A percentile compares a stretch with the other conserved stretches of the same genome.
Conservation (phyloP, 441 rosid species). For the Daphne laureola region DNA sequence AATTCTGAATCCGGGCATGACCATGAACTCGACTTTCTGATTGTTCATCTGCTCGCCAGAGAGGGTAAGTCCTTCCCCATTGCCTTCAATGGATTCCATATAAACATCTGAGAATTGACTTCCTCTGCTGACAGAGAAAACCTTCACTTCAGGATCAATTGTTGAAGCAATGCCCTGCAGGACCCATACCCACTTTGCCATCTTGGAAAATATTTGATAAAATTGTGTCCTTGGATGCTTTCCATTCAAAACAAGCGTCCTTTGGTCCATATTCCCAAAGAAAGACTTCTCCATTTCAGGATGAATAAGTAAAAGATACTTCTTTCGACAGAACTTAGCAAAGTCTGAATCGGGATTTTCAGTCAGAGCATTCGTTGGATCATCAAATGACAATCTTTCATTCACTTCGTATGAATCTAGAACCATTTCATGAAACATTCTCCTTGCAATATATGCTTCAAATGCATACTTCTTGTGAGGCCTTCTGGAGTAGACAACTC, state of each 20-base stretch:
- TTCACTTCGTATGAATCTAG: conserved; percentile 27
- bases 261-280: conserved; percentile 61
- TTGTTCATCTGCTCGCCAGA: conserved; percentile 11
- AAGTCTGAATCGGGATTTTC: conserved; percentile 40
- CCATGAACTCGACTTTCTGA: conserved; percentile 42
- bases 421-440: conserved; percentile 50
- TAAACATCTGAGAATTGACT: conserved; percentile 36
- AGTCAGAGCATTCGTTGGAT: conserved; percentile 35
- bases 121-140: conserved; percentile 45
- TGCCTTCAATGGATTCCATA: conserved; percentile 45
- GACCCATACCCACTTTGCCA: conserved; percentile 73
- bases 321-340: conserved; percentile 41
- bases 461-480: conserved; percentile 67
- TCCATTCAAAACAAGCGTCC: conserved; percentile 37
- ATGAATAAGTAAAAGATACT: conserved; percentile 56
- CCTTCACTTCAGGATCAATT: conserved; percentile 44
- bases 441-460: conserved; percentile 55
- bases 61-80: conserved; percentile 4
- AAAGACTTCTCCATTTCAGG: conserved; percentile 61
- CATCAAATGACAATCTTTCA: conserved; percentile 34
- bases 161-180: conserved; percentile 48
- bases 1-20: conserved; percentile 58
- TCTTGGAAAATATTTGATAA: conserved; percentile 45
- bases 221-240: conserved; percentile 63
- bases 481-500: conserved; percentile 34